Base-by-base conservation (phyloP, 495 filamentous ascomycete species). In the Penicillium paradoxum region DNA sequence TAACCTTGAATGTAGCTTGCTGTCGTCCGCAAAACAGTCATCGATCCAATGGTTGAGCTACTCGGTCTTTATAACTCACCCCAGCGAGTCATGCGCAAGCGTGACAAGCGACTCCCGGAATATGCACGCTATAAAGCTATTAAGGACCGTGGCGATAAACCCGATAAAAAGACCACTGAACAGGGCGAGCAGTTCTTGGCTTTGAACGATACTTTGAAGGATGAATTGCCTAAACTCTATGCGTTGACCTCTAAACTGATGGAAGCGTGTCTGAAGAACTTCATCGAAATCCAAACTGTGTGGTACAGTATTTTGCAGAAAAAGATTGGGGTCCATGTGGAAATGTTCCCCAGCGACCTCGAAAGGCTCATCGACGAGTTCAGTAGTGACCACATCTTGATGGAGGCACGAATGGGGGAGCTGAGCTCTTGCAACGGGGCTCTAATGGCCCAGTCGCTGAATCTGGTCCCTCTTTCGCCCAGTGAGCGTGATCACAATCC, bases 171-270 rank as follows among this genome's bases (percentile, higher is more conserved):
- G 60, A 86, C 89, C 0, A 72, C 78, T 1, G 90, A 95, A 46
- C 82, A 87, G 41, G 89, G 86, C 6, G 88, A 95, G 53, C 86
- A 91, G 62, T 97, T 93, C 64, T 76, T 85, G 45, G 90, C 90
- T 7, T 75, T 97, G 45, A 97, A 97, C 58, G 88, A 96, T 29
- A 87, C 90, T 0, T 73, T 97, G 51, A 97, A 96, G 66, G 85
- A 91, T 37, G 92, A 97, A 59, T 77, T 99, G 22, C 93, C 93
- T 10, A 88, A 85, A 60, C 82, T 99, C 11, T 96, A 89, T 53
- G 68, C 69, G 10, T 67, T 91, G 43, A 96, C 91, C 1, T 85
- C 83, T 45, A 86, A 84, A 58, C 70, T 96, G 41, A 86, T 90
- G 55, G 85, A 90, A 56, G 83, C 85, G 0, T 90, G 88, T 54